Conservation (phyloP, 2,329 filamentous ascomycete genomes). For the Tetracladium maxilliforme region DNA sequence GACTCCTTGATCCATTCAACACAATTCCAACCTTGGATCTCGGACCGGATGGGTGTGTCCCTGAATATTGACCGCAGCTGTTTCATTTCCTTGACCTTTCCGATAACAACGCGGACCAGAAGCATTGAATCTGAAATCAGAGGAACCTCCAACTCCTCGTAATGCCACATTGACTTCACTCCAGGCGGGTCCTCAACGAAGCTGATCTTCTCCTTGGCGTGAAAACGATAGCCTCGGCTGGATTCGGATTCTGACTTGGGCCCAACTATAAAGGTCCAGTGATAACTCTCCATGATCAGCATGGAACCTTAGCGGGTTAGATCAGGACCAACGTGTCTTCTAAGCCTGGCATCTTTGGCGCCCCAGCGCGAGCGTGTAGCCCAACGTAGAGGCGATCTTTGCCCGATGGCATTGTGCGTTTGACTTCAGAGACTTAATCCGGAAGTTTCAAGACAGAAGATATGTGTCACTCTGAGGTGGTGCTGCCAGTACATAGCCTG, state of each 20-base stretch:
- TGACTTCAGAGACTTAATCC: no score
- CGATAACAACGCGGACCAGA: slow-evolving; percentile 15
- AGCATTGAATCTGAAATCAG: slow-evolving; percentile 12
- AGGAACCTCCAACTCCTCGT: slow-evolving; percentile 10
- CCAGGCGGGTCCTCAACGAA: no score
- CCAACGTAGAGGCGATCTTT: neutral
- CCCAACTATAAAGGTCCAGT: slow-evolving; percentile 21
- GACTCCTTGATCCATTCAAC: slow-evolving; percentile 26
- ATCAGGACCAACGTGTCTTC: slow-evolving; percentile 10
- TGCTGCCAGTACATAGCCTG: no score
- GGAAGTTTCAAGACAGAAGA: no score
- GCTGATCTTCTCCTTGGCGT: slow-evolving; percentile 20
- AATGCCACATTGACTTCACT: slow-evolving; percentile 11
- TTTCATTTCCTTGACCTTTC: slow-evolving; percentile 15
- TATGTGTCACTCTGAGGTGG: no score
- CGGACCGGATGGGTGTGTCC: slow-evolving; percentile 14
- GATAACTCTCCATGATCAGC: no score
- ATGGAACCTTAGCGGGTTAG: no score
- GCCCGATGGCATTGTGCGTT: neutral
- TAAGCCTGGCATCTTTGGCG: slow-evolving; percentile 2
- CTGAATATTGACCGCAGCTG: slow-evolving; percentile 14
- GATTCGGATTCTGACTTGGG: slow-evolving; percentile 15
- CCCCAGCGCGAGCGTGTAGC: neutral
- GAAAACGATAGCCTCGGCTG: slow-evolving; percentile 12
- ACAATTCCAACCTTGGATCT: slow-evolving; percentile 23